Base-by-base conservation (phyloP, 2,329 filamentous ascomycete species). In the Dactylellina leptospora region DNA sequence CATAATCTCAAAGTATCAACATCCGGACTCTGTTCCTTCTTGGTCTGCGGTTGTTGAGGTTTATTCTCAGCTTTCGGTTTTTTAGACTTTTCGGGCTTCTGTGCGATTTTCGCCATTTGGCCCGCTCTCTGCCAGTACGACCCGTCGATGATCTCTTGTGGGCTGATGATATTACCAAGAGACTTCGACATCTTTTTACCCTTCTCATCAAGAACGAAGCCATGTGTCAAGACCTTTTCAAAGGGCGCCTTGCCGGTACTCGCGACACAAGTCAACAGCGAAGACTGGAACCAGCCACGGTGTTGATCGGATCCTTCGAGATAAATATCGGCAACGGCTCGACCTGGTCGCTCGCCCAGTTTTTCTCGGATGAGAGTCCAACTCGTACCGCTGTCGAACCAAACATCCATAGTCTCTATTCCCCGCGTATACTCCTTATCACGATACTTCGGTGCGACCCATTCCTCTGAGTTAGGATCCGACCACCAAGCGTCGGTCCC, bases 161-260 rank as follows among this genome's bases (percentile, higher is more conserved):
- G 93, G 0, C 87, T 85, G 62, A 97, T 87, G 25, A 90, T 88
- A 77, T 99, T 99, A 13, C 95, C 95, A 0, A 97, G 82, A 0
- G 92, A 97, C 80, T 99, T 99, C 78, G 93, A 97, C 95, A 99
- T 99, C 80, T 99, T 99, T 78, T 91, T 92, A n/a, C 93, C 93
- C 33, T 90, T 82, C 53, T 89, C 85, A 77, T 99, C 95, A 1
- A 99, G 85, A 0, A 92, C 93, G 79, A 99, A 99, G 0, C 95
- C 95, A 78, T 99, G 95, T 0, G 95, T 99, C 72, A 97, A 88
- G n/a, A 99, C 83, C 2, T 87, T 90, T 77, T 88, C 90, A 82
- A 96, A 99, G 0, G 95, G 95, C 0, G 93, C 84, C 74, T 79
- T 80, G 28, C 81, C 76, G 3, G 79, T 76, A 2, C 85, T 84